Evolutionary conservation across 768 basidiomycete species (phyloP), one percentile per base, ranked within the genome.

Genomic region (Obba rivulosa): DNA sequence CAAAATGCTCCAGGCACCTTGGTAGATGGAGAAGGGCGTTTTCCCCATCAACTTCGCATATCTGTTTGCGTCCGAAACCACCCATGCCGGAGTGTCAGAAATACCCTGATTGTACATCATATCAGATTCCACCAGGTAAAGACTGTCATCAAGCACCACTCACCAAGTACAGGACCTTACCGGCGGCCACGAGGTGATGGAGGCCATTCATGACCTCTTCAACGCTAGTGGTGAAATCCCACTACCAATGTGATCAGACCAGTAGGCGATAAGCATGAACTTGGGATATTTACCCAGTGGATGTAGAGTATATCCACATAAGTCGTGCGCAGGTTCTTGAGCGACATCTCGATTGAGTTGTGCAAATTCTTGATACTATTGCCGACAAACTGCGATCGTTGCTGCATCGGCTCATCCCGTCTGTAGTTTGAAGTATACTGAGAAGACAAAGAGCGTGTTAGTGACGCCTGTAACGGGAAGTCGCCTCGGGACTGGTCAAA

Each of bases 221-320:
- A 17, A 73, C 62, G 11, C 60, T 57, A 20, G 63, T 66, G 8
- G 64, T 51, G 52, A 64, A 66, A 42, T 70, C 69, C 69, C 68
- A 62, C 57, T 61, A 63, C 45, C 75, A 72, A 4, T 73, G 35
- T 31, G 28, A 7, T 7, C 5, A 13, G 13, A 7, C 28, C 13
- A 31, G 7, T 31, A 31, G 7, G 28, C 7, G 13, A 13, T 7
- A 5, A 31, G 13, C 28, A 13, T 7, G 28, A 7, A 13, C 28
- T 31, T 5, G 28, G 13, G 7, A 31, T 5, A 13, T 31, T 31
- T 31, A 31, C 28, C 59, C 61, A 68, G 53, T 74, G 73, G 1
- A 75, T 41, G 56, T 75, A 75, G 18, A 75, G 56, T 23, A 76
- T 56, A 50, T 76, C 75, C 47, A 76, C 66, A 56, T 74, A 75